phyloP scores from a whole-genome alignment of 2,329 filamentous ascomycete species.

The Cercospora sesami region DNA sequence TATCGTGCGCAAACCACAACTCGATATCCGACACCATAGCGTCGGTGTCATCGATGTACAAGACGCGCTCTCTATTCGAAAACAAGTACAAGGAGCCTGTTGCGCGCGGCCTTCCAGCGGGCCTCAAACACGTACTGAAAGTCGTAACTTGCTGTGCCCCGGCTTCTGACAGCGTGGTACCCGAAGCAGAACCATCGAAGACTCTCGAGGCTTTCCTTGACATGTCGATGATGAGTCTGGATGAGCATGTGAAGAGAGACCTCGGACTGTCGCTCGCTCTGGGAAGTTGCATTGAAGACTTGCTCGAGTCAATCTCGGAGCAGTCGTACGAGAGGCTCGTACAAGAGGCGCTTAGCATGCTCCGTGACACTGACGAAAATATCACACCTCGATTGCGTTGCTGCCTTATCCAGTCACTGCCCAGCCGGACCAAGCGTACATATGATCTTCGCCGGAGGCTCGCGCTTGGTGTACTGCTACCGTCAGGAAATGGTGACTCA shows the following conservation, averaged over 20 bases:
- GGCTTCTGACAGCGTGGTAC: conserved; percentile 19
- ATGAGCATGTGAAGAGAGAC: conserved; percentile 29
- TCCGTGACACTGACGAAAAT: conserved; percentile 12
- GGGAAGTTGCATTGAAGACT: conserved; percentile 25
- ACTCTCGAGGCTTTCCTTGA: conserved; percentile 29
- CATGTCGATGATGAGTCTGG: conserved; percentile 33
- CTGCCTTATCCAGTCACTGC: conserved; percentile 61
- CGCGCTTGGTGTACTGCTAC: conserved; percentile 64
- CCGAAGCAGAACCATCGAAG: conserved; percentile 19
- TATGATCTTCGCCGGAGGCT: conserved; percentile 66
- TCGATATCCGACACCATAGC: conserved; percentile 23
- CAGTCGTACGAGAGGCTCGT: conserved; percentile 22
- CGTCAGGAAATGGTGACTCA: conserved; percentile 11
- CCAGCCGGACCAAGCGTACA: conserved; percentile 51
- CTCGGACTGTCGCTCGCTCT: conserved; percentile 19
- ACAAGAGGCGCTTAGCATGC: conserved; percentile 16
- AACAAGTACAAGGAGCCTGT: conserved; percentile 18
- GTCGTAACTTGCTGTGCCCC: conserved; percentile 23
- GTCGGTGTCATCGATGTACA: conserved; percentile 26
- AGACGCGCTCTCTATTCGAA: conserved; percentile 25
- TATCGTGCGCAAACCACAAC: conserved; percentile 14
- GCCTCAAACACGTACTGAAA: conserved; percentile 21
- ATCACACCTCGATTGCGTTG: conserved; percentile 48
- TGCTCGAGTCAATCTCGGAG: conserved; percentile 27
- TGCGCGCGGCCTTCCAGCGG: conserved; percentile 18